Conservation (phyloP, 495 filamentous ascomycete genomes). For the Neurospora hispaniola region DNA sequence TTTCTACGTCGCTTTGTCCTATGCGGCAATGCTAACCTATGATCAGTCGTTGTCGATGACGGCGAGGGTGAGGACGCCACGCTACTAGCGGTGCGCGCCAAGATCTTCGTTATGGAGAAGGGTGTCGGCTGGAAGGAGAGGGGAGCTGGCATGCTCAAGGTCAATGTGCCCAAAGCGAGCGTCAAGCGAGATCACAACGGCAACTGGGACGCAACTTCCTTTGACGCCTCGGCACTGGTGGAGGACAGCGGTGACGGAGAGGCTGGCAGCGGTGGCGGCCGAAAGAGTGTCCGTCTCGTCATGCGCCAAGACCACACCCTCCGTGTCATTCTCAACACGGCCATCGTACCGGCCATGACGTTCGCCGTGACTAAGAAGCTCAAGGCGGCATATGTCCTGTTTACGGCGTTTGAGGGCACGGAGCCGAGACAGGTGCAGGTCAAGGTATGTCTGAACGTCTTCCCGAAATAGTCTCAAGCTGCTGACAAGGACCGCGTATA, state of each 20-base stretch:
- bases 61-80: slow-evolving; percentile 72
- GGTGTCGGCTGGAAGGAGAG: slow-evolving; percentile 71
- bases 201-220: slow-evolving; percentile 28
- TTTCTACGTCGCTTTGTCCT: slow-evolving; percentile 2
- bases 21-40: slow-evolving; percentile 15
- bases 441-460: slow-evolving; percentile 45
- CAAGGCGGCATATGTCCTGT: slow-evolving; percentile 43
- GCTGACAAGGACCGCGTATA: slow-evolving; percentile 11
- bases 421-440: slow-evolving; percentile 50
- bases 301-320: slow-evolving; percentile 80
- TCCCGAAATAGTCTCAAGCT: neutral
- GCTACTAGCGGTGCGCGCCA: slow-evolving; percentile 53
- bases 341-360: slow-evolving; percentile 60
- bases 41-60: slow-evolving; percentile 38
- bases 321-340: slow-evolving; percentile 78
- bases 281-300: slow-evolving; percentile 51
- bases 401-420: slow-evolving; percentile 50
- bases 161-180: slow-evolving; percentile 56
- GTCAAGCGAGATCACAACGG: slow-evolving; percentile 37
- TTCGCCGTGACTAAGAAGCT: slow-evolving; percentile 58
- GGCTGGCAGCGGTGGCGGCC: slow-evolving; percentile 7
- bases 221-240: slow-evolving; percentile 38
- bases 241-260: slow-evolving; percentile 30
- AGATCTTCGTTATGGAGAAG: slow-evolving; percentile 65
- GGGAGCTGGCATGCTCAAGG: slow-evolving; percentile 69